phyloP scores from a whole-genome alignment of 805 yeast genomes.

The Cephaloascus fragrans region DNA sequence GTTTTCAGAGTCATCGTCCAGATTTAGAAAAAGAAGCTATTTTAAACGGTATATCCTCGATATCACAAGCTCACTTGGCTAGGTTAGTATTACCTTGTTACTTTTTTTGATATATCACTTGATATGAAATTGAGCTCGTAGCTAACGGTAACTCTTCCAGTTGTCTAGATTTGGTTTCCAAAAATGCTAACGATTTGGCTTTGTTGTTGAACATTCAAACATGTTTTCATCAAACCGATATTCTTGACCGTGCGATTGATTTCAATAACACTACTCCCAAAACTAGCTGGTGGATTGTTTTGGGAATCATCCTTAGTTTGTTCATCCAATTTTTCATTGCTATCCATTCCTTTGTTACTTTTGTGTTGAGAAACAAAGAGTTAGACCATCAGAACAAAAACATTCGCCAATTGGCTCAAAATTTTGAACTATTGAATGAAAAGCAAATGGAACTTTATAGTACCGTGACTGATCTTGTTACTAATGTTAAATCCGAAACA shows the following conservation, averaged over 20 bases:
- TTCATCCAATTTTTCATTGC: constrained; percentile 5
- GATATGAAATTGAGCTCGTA: background rate
- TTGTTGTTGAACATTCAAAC: constrained; percentile 13
- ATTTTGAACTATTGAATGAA: constrained; percentile 2
- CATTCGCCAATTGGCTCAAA: constrained; percentile 1
- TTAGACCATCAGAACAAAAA: background rate
- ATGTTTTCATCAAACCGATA: constrained; percentile 15
- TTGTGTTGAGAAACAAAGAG: constrained; percentile 3
- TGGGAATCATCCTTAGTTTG: constrained; percentile 4
- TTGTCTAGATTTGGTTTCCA: constrained; percentile 9
- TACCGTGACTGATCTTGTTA: background rate
- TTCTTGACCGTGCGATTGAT: constrained; percentile 6
- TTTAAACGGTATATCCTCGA: constrained; percentile 1
- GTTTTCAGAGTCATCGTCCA: constrained; percentile 8
- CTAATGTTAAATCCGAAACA: constrained; percentile 4
- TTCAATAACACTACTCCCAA: constrained; percentile 1
- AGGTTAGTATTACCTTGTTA: constrained; percentile 5
- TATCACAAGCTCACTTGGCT: constrained; percentile 7
- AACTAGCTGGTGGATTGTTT: constrained; percentile 4
- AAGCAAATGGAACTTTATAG: constrained; percentile 1
- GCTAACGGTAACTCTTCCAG: background rate
- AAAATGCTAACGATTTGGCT: constrained; percentile 10
- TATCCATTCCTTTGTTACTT: constrained; percentile 3
- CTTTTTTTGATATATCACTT: background rate
- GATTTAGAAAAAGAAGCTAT: constrained; percentile 5